These are phyloP conservation scores for Leishmania tarentolae DNA, from an alignment of 208 protist species.

Conservation along the genomic window DNA sequence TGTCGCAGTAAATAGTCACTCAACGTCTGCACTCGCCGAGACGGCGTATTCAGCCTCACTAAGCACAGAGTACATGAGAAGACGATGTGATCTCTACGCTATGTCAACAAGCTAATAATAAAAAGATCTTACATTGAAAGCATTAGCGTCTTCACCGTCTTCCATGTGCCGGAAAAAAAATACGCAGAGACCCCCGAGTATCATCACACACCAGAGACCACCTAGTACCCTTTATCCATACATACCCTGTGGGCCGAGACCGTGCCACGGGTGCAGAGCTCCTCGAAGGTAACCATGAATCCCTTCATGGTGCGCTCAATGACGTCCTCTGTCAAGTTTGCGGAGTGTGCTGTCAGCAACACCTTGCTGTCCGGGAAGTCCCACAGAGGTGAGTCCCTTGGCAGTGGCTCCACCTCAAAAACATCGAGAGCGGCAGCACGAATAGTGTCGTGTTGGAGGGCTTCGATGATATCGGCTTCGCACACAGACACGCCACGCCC, in stretches of 20 bases:
- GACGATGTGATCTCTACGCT: no score
- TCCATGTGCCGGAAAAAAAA: no score
- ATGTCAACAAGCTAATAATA: background rate
- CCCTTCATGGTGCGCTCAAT: background rate
- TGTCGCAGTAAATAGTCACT: background rate
- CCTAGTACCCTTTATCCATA: constrained; percentile 38
- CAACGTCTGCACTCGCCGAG: no score
- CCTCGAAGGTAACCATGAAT: background rate
- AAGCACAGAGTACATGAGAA: no score
- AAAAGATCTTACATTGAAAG: background rate
- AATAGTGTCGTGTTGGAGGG: constrained; percentile 64
- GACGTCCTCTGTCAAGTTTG: background rate
- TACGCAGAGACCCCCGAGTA: background rate
- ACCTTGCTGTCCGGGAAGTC: constrained; percentile 59
- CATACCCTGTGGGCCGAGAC: constrained; percentile 40
- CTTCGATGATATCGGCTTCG: constrained; percentile 68
- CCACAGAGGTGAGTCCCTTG: constrained; percentile 67
- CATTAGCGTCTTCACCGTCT: no score
- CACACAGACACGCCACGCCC: constrained; percentile 72
- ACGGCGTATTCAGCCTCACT: no score
- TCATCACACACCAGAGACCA: no score
- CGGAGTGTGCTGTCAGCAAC: constrained; percentile 1
- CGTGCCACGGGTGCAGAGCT: constrained; percentile 7
- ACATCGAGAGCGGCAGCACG: constrained; percentile 81
- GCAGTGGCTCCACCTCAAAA: constrained; percentile 78